A percentile compares a stretch with the other conserved stretches of the same genome.
Conservation (phyloP, 2,329 filamentous ascomycete species). For the Cordyceps tenuipes region DNA sequence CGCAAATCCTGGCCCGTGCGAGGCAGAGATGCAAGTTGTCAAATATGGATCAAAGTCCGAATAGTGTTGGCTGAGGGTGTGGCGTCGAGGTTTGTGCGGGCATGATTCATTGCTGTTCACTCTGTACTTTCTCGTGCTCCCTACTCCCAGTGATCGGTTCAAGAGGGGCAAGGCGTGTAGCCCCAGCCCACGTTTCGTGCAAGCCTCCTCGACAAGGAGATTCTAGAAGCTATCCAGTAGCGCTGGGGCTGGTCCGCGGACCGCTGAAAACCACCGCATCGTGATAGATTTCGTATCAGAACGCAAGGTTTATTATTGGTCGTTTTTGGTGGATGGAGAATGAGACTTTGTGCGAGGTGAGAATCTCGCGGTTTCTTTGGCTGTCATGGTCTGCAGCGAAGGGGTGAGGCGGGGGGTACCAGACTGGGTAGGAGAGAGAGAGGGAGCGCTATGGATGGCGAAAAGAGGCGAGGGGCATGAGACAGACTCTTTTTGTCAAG, state of each 20-base stretch:
- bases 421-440: neutral
- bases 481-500: neutral
- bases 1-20: neutral
- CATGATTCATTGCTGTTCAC: neutral
- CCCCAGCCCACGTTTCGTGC: too few relatives aligned
- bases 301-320: neutral
- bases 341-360: neutral
- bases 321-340: neutral
- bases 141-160: too few relatives aligned
- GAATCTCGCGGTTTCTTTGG: neutral
- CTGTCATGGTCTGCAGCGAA: neutral
- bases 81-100: neutral
- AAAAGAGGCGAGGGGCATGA: neutral
- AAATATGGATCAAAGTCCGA: neutral
- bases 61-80: neutral
- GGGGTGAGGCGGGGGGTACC: neutral
- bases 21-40: neutral
- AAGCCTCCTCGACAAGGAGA: too few relatives aligned
- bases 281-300: neutral
- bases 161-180: too few relatives aligned
- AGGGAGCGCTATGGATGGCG: neutral
- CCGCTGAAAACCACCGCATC: neutral
- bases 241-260: too few relatives aligned
- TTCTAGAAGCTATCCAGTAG: too few relatives aligned
- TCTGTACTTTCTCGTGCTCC: too few relatives aligned